Base-by-base conservation (phyloP, 2,329 filamentous ascomycete genomes). In the Fusarium sp. region DNA sequence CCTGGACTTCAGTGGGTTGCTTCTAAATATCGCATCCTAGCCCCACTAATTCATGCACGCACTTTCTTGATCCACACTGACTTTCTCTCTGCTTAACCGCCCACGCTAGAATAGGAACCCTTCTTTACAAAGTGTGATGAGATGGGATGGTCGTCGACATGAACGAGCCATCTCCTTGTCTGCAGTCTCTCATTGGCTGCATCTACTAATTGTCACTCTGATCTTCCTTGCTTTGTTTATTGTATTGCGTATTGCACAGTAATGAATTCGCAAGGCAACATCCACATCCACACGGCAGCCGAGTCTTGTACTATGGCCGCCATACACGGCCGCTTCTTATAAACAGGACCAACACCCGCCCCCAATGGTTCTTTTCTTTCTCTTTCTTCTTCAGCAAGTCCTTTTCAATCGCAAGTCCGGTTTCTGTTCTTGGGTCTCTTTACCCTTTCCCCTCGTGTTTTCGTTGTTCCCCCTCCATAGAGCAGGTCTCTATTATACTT, bases 331-430 rank as follows among this genome's bases (percentile, higher is more conserved):
- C 68, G 60, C 65, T 52, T 54, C 65, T 62, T 76, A 76, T 76
- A 76, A 76, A 72, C 76, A 74, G 53, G 71, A 74, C 75, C 78
- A 78, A 78, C 77, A 78, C 78, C 78, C 76, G 77, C 53, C 76
- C 70, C 55, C 62, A 71, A 74, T 3, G 75, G 64, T 46, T 76
- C 77, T 75, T 66, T 46, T 78, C 75, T 77, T 77, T 81, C 81
- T 80, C 75, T 78, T 83, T 83, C 80, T 81, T 82, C 89, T 85
- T 85, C 85, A 91, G 90, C 90, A 92, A 92, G 89, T 84, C 83
- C 77, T 84, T 81, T 71, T 85, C 85, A 82, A 77, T 75, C 79
- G 80, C 78, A 84, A 84, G 85, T 83, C 83, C 84, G 81, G 44
- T 80, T 84, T 87, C 85, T 84, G 78, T 75, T 78, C 78, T 72